A percentile compares a stretch with the other conserved stretches of the same genome.
Evolutionary conservation across 2,329 filamentous ascomycete genomes (phyloP).

Genomic region (Alternaria incomplexa): DNA sequence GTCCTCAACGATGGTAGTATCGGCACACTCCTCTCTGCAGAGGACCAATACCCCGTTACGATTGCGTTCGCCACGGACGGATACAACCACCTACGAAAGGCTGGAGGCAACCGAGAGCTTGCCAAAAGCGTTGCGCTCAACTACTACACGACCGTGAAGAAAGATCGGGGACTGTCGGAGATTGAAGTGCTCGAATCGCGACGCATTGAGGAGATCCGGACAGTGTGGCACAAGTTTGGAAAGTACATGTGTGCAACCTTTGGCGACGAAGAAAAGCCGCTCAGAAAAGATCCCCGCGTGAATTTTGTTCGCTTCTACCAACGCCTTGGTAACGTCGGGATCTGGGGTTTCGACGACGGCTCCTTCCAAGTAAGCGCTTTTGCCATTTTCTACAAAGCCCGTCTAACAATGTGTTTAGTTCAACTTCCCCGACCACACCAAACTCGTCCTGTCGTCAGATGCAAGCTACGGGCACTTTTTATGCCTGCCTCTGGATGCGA

Average conservation of each 20-base stretch:
- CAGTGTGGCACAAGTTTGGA: slow-evolving; percentile 71
- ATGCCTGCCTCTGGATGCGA: slow-evolving; percentile 74
- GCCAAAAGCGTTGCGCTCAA: slow-evolving; percentile 60
- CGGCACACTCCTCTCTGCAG: slow-evolving; percentile 66
- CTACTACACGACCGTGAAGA: slow-evolving; percentile 73
- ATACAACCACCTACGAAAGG: slow-evolving; percentile 72
- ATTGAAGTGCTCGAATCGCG: slow-evolving; percentile 67
- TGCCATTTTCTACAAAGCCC: background rate
- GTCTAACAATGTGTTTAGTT: slow-evolving; percentile 60
- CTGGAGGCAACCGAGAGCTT: slow-evolving; percentile 63
- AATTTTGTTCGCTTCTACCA: slow-evolving; percentile 80
- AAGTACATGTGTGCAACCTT: slow-evolving; percentile 67
- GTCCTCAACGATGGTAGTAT: slow-evolving; percentile 83
- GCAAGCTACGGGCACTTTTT: slow-evolving; percentile 81
- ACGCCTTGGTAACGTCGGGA: slow-evolving; percentile 78
- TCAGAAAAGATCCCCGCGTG: slow-evolving; percentile 52
- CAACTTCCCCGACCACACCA: slow-evolving; percentile 89
- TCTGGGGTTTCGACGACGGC: slow-evolving; percentile 82
- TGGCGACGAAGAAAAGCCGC: slow-evolving; percentile 55
- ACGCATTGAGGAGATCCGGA: slow-evolving; percentile 62
- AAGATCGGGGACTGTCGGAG: slow-evolving; percentile 66
- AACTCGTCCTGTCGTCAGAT: slow-evolving; percentile 76
- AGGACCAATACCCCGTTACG: slow-evolving; percentile 63
- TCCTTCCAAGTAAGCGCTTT: slow-evolving; percentile 70
- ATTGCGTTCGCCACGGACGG: slow-evolving; percentile 75